phyloP scores from a whole-genome alignment of 1,284 basidiomycete species.

The Heliocybe sulcata region DNA sequence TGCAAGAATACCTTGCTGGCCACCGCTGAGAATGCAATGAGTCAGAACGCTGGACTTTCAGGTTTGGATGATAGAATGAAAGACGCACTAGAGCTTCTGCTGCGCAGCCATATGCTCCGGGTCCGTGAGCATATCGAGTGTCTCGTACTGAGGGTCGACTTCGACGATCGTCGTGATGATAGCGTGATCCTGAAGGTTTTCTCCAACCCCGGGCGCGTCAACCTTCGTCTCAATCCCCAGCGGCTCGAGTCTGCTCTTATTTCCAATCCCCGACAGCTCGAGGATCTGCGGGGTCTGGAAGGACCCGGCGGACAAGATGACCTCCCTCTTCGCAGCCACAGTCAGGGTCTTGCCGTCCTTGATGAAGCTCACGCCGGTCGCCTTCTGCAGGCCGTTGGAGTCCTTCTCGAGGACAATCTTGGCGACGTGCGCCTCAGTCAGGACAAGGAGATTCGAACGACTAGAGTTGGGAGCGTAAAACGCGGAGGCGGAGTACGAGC shows the following conservation, averaged over 20 bases:
- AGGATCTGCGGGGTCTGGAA: conserved; percentile 28
- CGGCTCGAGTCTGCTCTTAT: conserved; percentile 15
- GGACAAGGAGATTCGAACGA: conserved; percentile 11
- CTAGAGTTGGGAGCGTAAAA: conserved; percentile 14
- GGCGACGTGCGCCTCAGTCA: conserved; percentile 11
- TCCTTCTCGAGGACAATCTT: conserved; percentile 5
- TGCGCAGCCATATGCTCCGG: background rate
- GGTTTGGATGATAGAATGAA: background rate
- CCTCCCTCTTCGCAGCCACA: conserved; percentile 22
- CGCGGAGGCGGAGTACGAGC: conserved; percentile 19
- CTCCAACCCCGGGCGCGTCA: conserved; percentile 27
- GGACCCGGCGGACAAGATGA: conserved; percentile 30
- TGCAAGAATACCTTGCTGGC: background rate
- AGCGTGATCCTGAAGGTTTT: conserved; percentile 16
- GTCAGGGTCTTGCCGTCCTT: conserved; percentile 14
- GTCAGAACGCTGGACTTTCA: background rate
- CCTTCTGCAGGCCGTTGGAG: background rate
- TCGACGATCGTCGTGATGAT: conserved; percentile 5
- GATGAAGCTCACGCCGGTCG: conserved; percentile 5
- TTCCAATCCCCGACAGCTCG: conserved; percentile 23
- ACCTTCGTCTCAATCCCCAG: conserved; percentile 18
- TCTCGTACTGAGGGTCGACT: background rate
- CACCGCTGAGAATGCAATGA: background rate
- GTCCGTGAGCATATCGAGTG: conserved; percentile 3
- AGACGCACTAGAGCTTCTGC: background rate